A percentile compares a stretch with the other conserved stretches of the same genome.
phyloP scores from a whole-genome alignment of 2,329 filamentous ascomycete genomes.

The Botrytis deweyae region DNA sequence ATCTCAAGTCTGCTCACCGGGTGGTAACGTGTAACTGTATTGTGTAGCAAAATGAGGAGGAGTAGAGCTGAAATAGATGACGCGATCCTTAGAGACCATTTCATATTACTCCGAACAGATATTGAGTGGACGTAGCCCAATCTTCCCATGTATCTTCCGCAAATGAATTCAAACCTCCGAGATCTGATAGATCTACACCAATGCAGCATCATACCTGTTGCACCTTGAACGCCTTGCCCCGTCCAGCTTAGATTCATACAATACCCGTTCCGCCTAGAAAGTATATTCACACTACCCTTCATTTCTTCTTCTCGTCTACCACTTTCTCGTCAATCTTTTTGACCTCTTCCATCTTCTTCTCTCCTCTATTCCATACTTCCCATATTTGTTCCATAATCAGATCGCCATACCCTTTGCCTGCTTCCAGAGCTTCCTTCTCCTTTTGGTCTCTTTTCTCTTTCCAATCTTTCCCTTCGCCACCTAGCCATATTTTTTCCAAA shows the following conservation, averaged over 20 bases:
- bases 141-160: not conserved
- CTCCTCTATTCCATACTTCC: conserved; percentile 49
- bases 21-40: not conserved
- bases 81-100: not conserved
- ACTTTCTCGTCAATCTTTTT: conserved; percentile 31
- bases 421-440: conserved; percentile 39
- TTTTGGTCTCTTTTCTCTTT: conserved; percentile 39
- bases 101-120: not conserved
- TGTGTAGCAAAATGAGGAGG: not conserved
- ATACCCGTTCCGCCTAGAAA: not conserved
- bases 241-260: not conserved
- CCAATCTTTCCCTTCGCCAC: conserved; percentile 48
- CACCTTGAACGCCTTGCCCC: not conserved
- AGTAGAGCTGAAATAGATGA: not conserved
- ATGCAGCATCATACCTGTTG: not conserved
- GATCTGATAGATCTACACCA: not conserved
- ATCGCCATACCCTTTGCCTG: conserved; percentile 43
- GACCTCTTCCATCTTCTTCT: conserved; percentile 40
- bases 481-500: conserved; percentile 57
- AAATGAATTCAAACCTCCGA: not conserved
- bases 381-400: conserved; percentile 48
- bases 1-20: not conserved
- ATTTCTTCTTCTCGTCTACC: conserved; percentile 24
- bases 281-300: conserved; percentile 6
- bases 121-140: not conserved